phyloP scores from a whole-genome alignment of 208 protist species.

The Acanthamoeba castellanii region DNA sequence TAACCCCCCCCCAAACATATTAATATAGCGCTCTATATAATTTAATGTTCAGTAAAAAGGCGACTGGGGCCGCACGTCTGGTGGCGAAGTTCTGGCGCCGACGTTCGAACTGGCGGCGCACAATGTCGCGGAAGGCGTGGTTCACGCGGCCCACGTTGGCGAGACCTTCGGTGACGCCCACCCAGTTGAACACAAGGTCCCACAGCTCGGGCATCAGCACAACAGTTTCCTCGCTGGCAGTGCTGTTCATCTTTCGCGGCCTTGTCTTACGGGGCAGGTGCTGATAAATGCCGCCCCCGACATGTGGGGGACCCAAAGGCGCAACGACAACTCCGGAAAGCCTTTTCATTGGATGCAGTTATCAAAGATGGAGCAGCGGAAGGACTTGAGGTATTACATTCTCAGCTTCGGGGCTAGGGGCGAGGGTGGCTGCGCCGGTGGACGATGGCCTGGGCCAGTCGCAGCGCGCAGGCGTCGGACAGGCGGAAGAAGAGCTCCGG shows the following conservation, averaged over 20 bases:
- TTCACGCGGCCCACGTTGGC: neutral
- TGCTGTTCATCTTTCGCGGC: neutral
- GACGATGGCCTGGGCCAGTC: neutral
- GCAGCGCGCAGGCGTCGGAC: neutral
- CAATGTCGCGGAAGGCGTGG: neutral
- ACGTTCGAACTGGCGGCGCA: neutral
- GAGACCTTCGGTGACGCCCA: neutral
- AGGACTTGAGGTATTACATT: no score
- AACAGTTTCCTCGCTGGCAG: no score
- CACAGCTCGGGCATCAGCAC: neutral
- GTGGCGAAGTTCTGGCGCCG: neutral
- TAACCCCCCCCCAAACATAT: no score
- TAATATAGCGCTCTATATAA: neutral
- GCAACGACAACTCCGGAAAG: no score
- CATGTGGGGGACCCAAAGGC: no score
- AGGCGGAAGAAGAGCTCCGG: conserved; percentile 57
- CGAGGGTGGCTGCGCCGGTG: no score
- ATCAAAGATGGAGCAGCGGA: no score
- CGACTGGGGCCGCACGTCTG: neutral
- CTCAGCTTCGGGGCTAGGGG: no score
- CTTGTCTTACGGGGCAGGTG: no score
- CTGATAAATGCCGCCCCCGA: no score
- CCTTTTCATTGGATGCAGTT: no score
- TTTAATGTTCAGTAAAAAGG: no score
- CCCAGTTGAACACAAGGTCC: conserved; percentile 15